Conservation (phyloP, 2,329 filamentous ascomycete species). For the Aspergillus thermomutatus region DNA sequence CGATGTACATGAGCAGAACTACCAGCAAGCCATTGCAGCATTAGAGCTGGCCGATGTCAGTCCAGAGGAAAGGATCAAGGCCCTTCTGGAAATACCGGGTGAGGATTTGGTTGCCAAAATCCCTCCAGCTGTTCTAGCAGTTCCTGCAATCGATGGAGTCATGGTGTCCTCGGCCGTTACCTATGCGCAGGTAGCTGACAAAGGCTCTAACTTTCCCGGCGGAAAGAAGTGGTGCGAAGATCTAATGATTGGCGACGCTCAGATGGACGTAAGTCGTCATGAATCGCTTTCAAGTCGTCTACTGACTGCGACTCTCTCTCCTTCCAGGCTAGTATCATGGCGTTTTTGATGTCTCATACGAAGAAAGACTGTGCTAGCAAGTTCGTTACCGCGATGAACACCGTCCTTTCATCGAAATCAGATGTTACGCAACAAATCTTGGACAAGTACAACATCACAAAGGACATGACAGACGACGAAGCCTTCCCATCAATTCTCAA, state of each 20-base stretch:
- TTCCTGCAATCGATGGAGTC: slow-evolving; percentile 44
- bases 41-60: slow-evolving; percentile 38
- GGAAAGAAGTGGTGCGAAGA: slow-evolving; percentile 46
- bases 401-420: slow-evolving; percentile 22
- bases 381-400: slow-evolving; percentile 19
- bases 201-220: slow-evolving; percentile 30
- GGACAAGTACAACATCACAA: slow-evolving; percentile 39
- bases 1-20: slow-evolving; percentile 40
- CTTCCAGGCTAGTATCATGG: slow-evolving; percentile 26
- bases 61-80: slow-evolving; percentile 40
- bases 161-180: slow-evolving; percentile 31
- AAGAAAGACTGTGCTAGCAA: slow-evolving; percentile 21
- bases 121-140: slow-evolving; percentile 31
- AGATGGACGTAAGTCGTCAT: slow-evolving; percentile 42
- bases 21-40: slow-evolving; percentile 38
- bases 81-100: slow-evolving; percentile 38
- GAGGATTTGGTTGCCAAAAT: slow-evolving; percentile 43
- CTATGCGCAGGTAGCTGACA: slow-evolving; percentile 20
- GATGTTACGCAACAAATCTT: slow-evolving; percentile 27
- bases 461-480: slow-evolving; percentile 37
- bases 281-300: neutral
- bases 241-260: slow-evolving; percentile 49
- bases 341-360: slow-evolving; percentile 24
- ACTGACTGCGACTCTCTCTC: slow-evolving; percentile 2
- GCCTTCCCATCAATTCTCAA: slow-evolving; percentile 42